Evolutionary conservation across 2,329 filamentous ascomycete genomes (phyloP), one percentile per base, ranked within the genome.

Genomic region (Aschersonia sp.): DNA sequence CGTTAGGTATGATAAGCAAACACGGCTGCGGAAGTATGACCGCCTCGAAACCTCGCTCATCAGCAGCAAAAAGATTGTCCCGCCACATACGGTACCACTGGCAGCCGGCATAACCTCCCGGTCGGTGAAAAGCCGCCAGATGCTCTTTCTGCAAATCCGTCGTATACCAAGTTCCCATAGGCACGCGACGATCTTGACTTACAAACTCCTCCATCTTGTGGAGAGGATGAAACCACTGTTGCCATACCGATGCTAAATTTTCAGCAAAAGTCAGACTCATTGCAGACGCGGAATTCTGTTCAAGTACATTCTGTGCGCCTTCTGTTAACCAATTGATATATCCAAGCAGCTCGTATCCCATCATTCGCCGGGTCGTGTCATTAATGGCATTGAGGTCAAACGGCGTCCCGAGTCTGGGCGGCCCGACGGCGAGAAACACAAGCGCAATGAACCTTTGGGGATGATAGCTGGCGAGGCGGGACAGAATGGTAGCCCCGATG

Each of bases 361-460:
- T 40, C 0, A 49, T 11, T 5, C 56, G 46, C 35, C 55, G 60
- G 12, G 62, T 65, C 57, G 61, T 56, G 3, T 46, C 41, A 32
- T 64, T 64, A 44, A 65, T 59, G 41, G 47, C 47, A 12, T 62
- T 54, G 1, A 62, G 49, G 14, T 64, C 51, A 35, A 65, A 64
- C 0, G 50, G 53, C 1, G 54, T 56, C 1, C 56, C 60, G 0
- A 61, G 51, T 11, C 44, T 55, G 0, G 59, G 55, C 0, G 62
- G 59, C 0, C 62, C 61, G 1, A 63, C 62, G 0, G 58, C 49
- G 1, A 65, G 49, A 45, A 65, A 64, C 0, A 59, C 49, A 9
- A 62, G 42, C 0, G 47, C 53, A 0, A 41, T 35, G 40, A 55
- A 54, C 2, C 54, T 56, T 0, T 47, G 43, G 1, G 59, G 54